Percentiles rank a stretch among this genome's conserved stretches.
Conservation (phyloP, 495 filamentous ascomycete genomes). For the Podospora pseudopauciseta region DNA sequence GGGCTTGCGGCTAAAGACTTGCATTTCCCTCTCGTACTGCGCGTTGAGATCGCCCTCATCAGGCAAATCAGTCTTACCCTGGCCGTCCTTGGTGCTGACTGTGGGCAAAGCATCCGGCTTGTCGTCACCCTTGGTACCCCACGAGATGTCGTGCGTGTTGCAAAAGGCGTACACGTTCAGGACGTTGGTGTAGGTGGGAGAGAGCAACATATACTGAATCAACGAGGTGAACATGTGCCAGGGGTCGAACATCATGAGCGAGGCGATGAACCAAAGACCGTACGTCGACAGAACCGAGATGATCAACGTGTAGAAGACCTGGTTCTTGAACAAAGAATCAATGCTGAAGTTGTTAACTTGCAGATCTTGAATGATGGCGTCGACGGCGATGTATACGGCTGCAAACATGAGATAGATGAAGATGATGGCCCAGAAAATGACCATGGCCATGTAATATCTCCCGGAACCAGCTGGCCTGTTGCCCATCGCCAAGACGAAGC, state of each 20-base stretch:
- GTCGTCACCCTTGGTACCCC: slow-evolving; percentile 99
- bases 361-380: slow-evolving; percentile 69
- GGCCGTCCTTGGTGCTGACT: slow-evolving; percentile 83
- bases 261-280: slow-evolving; percentile 86
- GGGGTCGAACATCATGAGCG: slow-evolving; percentile 94
- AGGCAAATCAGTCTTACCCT: slow-evolving; percentile 90
- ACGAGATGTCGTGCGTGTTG: slow-evolving; percentile 99
- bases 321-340: slow-evolving; percentile 73
- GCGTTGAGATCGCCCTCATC: slow-evolving; percentile 79
- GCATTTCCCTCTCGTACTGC: slow-evolving; percentile 85
- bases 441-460: slow-evolving; percentile 92
- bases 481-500: slow-evolving; percentile 91
- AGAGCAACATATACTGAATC: slow-evolving; percentile 92
- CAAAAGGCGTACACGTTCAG: slow-evolving; percentile 99
- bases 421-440: slow-evolving; percentile 93
- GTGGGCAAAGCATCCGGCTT: slow-evolving; percentile 85
- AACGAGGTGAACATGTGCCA: slow-evolving; percentile 99
- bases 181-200: slow-evolving; percentile 99
- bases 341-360: slow-evolving; percentile 57
- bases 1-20: slow-evolving; percentile 64
- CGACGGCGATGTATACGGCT: slow-evolving; percentile 89
- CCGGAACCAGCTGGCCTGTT: slow-evolving; percentile 95
- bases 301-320: slow-evolving; percentile 89
- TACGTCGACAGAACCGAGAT: slow-evolving; percentile 90
- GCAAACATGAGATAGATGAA: slow-evolving; percentile 96